These are phyloP conservation scores for Naganishia kalamii DNA, from an alignment of 768 basidiomycete species.

Conservation along the genomic window DNA sequence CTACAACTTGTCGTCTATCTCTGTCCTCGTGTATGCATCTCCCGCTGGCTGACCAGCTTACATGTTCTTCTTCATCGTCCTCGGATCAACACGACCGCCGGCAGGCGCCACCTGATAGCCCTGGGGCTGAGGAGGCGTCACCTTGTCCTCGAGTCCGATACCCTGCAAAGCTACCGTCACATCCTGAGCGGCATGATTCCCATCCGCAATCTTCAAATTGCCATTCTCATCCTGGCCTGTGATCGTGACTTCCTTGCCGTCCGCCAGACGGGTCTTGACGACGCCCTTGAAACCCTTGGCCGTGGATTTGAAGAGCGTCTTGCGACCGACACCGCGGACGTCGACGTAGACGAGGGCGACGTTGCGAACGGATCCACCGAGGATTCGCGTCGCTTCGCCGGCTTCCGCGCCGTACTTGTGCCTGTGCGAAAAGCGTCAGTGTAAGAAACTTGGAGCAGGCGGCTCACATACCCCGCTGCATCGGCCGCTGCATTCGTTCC, in stretches of 20 bases:
- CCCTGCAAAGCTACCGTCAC: neutral
- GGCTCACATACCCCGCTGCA: conserved; percentile 38
- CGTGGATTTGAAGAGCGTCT: conserved; percentile 59
- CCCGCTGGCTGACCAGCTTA: neutral
- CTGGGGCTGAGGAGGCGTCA: neutral
- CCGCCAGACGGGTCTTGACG: conserved; percentile 29
- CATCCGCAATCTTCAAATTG: conserved; percentile 8
- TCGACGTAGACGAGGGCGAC: conserved; percentile 72
- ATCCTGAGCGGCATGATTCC: conserved; percentile 12
- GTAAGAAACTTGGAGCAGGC: too few relatives aligned
- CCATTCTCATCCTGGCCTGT: conserved; percentile 16
- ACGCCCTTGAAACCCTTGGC: conserved; percentile 40
- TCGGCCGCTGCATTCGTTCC: conserved; percentile 39
- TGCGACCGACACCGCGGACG: conserved; percentile 63
- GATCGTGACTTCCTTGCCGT: conserved; percentile 20
- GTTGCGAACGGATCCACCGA: conserved; percentile 64
- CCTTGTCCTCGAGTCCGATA: neutral
- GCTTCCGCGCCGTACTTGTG: conserved; percentile 60
- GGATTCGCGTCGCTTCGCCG: conserved; percentile 55
- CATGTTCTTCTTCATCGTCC: conserved; percentile 2
- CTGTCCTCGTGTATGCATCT: neutral
- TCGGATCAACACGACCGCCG: neutral
- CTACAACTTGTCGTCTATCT: too few relatives aligned
- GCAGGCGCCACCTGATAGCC: neutral
- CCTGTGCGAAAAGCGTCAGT: conserved; percentile 23